A percentile compares a stretch with the other conserved stretches of the same genome.
phyloP scores from a whole-genome alignment of 768 basidiomycete species.

The Nidularia pulvinata region DNA sequence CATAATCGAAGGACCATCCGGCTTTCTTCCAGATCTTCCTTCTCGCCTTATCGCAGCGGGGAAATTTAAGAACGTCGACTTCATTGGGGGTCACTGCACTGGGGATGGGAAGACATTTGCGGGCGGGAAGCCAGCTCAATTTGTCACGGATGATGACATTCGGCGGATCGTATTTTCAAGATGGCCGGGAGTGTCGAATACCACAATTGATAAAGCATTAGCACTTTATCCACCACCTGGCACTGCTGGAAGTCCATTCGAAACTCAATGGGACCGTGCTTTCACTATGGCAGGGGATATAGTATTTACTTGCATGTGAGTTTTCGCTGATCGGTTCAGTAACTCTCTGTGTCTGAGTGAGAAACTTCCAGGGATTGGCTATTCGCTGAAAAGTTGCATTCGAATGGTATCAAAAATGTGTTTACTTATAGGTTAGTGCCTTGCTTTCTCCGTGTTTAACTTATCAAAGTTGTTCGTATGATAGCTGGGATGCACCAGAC shows the following conservation, averaged over 20 bases:
- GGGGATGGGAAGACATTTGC: constrained; percentile 42
- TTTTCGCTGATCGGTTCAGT: background rate
- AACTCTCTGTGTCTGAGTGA: background rate
- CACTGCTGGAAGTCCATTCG: constrained; percentile 28
- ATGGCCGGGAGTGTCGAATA: constrained; percentile 34
- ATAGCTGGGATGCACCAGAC: constrained; percentile 42
- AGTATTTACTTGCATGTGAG: constrained; percentile 42
- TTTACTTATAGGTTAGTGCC: constrained; percentile 27
- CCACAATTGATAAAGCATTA: constrained; percentile 29
- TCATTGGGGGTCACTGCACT: constrained; percentile 39
- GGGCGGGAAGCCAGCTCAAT: constrained; percentile 28
- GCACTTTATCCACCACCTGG: constrained; percentile 34
- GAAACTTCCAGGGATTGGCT: constrained; percentile 31
- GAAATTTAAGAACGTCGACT: constrained; percentile 27
- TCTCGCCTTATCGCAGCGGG: constrained; percentile 29
- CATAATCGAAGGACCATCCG: constrained; percentile 21
- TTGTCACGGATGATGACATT: constrained; percentile 38
- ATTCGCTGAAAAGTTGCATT: constrained; percentile 25
- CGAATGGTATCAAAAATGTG: constrained; percentile 25
- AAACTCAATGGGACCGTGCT: constrained; percentile 37
- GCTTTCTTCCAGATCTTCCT: constrained; percentile 30
- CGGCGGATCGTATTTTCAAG: constrained; percentile 26
- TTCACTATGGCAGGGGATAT: constrained; percentile 38
- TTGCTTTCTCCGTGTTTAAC: background rate
- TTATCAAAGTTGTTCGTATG: background rate